These are phyloP conservation scores for Metarhizium robertsii DNA, from an alignment of 2,329 filamentous ascomycete species.

Conservation along the genomic window DNA sequence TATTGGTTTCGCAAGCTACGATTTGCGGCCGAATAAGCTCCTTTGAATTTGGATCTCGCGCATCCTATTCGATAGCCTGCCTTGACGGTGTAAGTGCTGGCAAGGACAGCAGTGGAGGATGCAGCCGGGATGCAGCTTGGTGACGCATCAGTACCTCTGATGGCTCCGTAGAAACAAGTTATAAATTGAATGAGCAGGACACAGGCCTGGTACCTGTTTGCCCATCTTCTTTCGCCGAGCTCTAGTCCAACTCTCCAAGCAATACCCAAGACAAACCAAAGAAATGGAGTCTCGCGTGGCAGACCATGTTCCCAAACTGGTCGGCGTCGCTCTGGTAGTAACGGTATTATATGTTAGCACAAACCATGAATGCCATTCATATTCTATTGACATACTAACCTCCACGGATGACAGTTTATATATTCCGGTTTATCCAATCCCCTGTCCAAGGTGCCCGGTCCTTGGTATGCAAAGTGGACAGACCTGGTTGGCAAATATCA, in stretches of 20 bases:
- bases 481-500: conserved; percentile 9
- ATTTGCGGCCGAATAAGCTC: neutral
- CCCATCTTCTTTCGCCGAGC: neutral
- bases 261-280: neutral
- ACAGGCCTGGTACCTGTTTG: neutral
- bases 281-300: neutral
- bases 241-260: neutral
- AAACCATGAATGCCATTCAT: neutral
- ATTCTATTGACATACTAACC: neutral
- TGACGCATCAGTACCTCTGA: too few species aligned
- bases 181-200: neutral
- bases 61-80: neutral
- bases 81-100: neutral
- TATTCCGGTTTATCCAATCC: conserved; percentile 3
- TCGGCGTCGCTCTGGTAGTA: neutral
- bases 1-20: neutral
- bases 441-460: conserved; percentile 13
- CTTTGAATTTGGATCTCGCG: neutral
- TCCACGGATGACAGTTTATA: neutral
- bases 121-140: too few species aligned
- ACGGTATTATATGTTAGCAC: conserved; percentile 1
- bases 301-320: neutral
- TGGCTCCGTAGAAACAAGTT: neutral
- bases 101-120: neutral
- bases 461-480: conserved; percentile 16